These are phyloP conservation scores for Boletales sp. DNA, from an alignment of 768 basidiomycete species.

Conservation along the genomic window DNA sequence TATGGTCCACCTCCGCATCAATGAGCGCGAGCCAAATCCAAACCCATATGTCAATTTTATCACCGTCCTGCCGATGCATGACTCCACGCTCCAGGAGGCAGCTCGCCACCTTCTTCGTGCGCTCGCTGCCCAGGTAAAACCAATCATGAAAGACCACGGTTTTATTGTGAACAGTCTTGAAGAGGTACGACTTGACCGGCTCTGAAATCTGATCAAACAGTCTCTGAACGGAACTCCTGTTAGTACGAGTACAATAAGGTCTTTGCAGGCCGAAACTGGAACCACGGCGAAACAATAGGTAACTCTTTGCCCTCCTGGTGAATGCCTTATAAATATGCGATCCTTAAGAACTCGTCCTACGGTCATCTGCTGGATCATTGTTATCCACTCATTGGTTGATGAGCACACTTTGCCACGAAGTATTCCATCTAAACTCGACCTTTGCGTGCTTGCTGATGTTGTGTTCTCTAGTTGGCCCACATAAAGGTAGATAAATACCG, in stretches of 20 bases:
- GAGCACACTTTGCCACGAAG: conserved; percentile 82
- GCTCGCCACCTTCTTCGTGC: conserved; percentile 72
- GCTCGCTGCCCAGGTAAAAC: conserved; percentile 78
- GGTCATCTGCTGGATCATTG: conserved; percentile 57
- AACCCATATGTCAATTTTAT: conserved; percentile 80
- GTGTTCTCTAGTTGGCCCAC: conserved; percentile 61
- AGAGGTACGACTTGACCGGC: conserved; percentile 49
- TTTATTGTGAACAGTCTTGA: conserved; percentile 76
- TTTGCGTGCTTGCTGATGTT: conserved; percentile 3
- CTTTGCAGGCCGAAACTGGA: conserved; percentile 85
- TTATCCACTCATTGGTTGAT: conserved; percentile 64
- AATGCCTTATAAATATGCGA: neutral
- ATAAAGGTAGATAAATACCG: conserved; percentile 52
- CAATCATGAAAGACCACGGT: conserved; percentile 78
- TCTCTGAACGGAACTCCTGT: neutral
- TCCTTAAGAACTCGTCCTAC: conserved; percentile 65
- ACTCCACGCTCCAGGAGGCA: conserved; percentile 50
- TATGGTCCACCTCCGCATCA: conserved; percentile 72
- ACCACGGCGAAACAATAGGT: conserved; percentile 78
- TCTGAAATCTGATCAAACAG: neutral
- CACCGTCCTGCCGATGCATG: conserved; percentile 44
- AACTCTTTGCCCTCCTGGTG: neutral
- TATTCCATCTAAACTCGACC: conserved; percentile 24
- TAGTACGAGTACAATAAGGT: conserved; percentile 79
- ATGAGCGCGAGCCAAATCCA: conserved; percentile 66